phyloP scores from a whole-genome alignment of 768 basidiomycete genomes.

The Rickenella mellea region DNA sequence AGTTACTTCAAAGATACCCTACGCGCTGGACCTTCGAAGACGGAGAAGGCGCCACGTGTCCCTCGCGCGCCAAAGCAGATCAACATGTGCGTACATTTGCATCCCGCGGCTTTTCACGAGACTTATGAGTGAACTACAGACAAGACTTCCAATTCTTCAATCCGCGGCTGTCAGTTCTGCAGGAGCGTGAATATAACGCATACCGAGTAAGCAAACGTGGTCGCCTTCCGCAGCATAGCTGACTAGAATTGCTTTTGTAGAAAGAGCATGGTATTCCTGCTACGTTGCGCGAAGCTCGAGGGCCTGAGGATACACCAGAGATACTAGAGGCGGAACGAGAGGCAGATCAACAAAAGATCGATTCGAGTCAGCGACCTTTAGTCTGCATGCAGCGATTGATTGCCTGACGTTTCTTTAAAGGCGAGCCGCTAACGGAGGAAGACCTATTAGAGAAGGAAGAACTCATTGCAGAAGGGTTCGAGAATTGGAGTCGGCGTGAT shows the following conservation, averaged over 20 bases:
- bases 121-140: constrained; percentile 26
- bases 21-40: constrained; percentile 68
- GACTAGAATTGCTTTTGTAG: constrained; percentile 21
- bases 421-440: constrained; percentile 85
- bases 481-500: constrained; percentile 86
- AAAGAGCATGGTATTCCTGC: constrained; percentile 59
- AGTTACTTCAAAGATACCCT: constrained; percentile 92
- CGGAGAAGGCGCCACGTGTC: constrained; percentile 73
- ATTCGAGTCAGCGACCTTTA: constrained; percentile 52
- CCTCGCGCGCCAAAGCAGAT: constrained; percentile 86
- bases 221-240: neutral
- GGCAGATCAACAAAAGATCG: constrained; percentile 79
- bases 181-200: constrained; percentile 79
- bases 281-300: constrained; percentile 53
- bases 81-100: constrained; percentile 43
- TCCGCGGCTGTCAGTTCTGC: constrained; percentile 64
- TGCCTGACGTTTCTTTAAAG: constrained; percentile 25
- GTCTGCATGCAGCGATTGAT: neutral
- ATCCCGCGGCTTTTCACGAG: neutral
- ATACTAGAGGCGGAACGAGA: constrained; percentile 72
- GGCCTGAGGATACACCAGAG: constrained; percentile 73
- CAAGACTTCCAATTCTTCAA: constrained; percentile 98
- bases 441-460: constrained; percentile 76
- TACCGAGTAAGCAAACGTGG: constrained; percentile 43
- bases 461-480: constrained; percentile 70